Percentiles rank a stretch among this genome's conserved stretches.
These are phyloP conservation scores for Ophiostoma quercus DNA, from an alignment of 2,329 filamentous ascomycete species.

Conservation along the genomic window DNA sequence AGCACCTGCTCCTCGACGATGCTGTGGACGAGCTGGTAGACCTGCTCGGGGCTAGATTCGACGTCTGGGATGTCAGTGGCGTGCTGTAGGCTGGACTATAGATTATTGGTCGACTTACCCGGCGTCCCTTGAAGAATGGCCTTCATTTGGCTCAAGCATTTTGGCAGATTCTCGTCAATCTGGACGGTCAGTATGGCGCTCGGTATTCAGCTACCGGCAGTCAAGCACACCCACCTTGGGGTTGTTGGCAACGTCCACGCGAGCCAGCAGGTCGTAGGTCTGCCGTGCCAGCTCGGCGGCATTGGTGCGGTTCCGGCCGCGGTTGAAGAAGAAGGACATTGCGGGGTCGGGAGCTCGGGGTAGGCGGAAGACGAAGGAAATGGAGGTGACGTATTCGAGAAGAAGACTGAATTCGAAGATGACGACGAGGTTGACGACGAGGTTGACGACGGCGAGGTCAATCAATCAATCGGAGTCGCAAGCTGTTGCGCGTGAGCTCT, in stretches of 20 bases:
- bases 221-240: constrained; percentile 22
- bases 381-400: neutral
- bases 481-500: neutral
- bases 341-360: neutral
- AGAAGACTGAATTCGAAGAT: neutral
- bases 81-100: neutral
- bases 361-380: neutral
- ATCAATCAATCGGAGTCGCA: neutral
- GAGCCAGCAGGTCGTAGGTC: constrained; percentile 28
- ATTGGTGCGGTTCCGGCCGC: constrained; percentile 29
- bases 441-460: neutral
- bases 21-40: constrained; percentile 76
- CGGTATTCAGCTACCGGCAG: neutral
- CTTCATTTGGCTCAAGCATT: constrained; percentile 86
- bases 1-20: constrained; percentile 86
- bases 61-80: constrained; percentile 52
- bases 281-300: constrained; percentile 29
- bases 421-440: neutral
- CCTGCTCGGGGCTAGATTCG: constrained; percentile 80
- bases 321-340: constrained; percentile 31
- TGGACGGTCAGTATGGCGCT: neutral
- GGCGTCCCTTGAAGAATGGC: constrained; percentile 86
- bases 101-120: constrained; percentile 48
- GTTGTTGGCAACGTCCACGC: constrained; percentile 24
- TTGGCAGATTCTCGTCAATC: constrained; percentile 67